A percentile compares a stretch with the other conserved stretches of the same genome.
Conservation (phyloP, 768 basidiomycete species). For the Hysterangium stoloniferum region DNA sequence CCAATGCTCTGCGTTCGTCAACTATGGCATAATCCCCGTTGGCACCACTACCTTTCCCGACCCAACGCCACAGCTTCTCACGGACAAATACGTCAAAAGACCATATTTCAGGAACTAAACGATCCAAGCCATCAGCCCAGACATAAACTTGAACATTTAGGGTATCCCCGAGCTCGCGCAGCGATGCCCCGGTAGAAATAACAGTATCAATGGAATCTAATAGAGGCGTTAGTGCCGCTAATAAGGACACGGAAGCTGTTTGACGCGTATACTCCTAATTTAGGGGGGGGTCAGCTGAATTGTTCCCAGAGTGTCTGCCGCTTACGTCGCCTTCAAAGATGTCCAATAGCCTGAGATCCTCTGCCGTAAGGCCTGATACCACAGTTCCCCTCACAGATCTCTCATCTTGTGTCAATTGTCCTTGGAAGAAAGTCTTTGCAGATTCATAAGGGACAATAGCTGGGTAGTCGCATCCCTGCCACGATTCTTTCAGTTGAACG, state of each 20-base stretch:
- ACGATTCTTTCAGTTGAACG: constrained; percentile 1
- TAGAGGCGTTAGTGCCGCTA: constrained; percentile 34
- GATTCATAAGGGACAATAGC: constrained; percentile 59
- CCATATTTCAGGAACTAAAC: constrained; percentile 62
- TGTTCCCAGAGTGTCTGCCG: constrained; percentile 11
- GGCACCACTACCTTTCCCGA: constrained; percentile 32
- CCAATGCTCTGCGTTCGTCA: constrained; percentile 40
- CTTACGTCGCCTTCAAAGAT: constrained; percentile 74
- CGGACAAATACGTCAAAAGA: constrained; percentile 72
- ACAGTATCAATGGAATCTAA: constrained; percentile 32
- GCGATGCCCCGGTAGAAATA: constrained; percentile 29
- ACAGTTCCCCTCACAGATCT: constrained; percentile 70
- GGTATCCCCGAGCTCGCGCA: constrained; percentile 32
- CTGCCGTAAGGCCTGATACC: constrained; percentile 58
- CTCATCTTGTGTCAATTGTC: constrained; percentile 51
- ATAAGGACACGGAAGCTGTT: constrained; percentile 45
- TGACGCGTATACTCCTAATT: constrained; percentile 65
- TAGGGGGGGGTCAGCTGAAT: too few species aligned
- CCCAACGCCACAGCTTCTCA: constrained; percentile 76
- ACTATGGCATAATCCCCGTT: constrained; percentile 43
- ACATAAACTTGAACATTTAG: constrained; percentile 68
- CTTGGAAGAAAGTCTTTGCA: constrained; percentile 38
- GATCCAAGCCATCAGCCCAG: constrained; percentile 37
- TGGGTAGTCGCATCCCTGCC: constrained; percentile 70
- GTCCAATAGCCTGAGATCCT: constrained; percentile 66